Conservation (phyloP, 768 basidiomycete genomes). For the Lentinula aciculospora region DNA sequence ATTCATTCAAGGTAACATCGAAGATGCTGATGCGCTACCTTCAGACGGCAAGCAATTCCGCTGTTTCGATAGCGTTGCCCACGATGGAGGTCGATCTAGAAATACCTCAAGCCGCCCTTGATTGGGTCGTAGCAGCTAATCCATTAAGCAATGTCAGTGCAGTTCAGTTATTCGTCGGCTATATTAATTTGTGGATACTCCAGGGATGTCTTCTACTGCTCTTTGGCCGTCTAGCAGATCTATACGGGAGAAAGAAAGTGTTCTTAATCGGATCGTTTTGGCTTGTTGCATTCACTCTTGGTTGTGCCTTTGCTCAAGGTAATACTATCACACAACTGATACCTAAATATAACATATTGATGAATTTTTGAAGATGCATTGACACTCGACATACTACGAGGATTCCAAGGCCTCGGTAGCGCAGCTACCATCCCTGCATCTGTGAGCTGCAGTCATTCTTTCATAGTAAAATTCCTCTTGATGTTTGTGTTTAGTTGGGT, state of each 20-base stretch:
- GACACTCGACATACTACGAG: constrained; percentile 67
- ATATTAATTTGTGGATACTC: neutral
- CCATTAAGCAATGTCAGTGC: constrained; percentile 60
- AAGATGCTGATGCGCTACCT: neutral
- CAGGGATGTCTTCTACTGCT: constrained; percentile 77
- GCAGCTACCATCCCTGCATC: constrained; percentile 73
- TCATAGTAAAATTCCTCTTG: neutral
- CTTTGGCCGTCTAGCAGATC: constrained; percentile 74
- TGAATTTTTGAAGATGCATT: constrained; percentile 38
- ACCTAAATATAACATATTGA: neutral
- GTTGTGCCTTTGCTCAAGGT: constrained; percentile 60
- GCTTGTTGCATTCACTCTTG: constrained; percentile 54
- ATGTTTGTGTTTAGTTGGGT: constrained; percentile 45
- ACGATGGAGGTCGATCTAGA: constrained; percentile 43
- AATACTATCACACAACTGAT: neutral
- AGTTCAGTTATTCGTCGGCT: neutral
- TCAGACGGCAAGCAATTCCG: constrained; percentile 30
- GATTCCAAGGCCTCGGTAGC: constrained; percentile 73
- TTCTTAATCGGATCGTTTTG: constrained; percentile 58
- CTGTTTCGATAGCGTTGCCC: constrained; percentile 47
- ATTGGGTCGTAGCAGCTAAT: constrained; percentile 68
- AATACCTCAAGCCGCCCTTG: constrained; percentile 45
- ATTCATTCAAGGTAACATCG: neutral
- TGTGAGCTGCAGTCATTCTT: constrained; percentile 28
- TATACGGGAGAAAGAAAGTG: constrained; percentile 66